These are phyloP conservation scores for Posidonia australis DNA, from an alignment of 106 monocot species.

Conservation along the genomic window DNA sequence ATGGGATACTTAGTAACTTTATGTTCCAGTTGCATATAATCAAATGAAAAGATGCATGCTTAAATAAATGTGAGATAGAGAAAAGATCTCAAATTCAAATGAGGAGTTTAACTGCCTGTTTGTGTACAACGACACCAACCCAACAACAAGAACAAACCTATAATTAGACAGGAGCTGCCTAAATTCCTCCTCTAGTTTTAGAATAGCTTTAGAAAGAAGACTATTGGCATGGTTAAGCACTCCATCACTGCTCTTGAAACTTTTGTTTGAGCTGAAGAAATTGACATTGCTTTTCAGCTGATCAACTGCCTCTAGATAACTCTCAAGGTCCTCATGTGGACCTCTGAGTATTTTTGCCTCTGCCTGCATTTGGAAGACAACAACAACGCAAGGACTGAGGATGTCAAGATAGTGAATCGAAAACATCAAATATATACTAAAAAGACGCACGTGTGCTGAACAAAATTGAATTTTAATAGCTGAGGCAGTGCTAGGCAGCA, in stretches of 20 bases:
- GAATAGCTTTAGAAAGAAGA: conserved; percentile 26
- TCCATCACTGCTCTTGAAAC: conserved; percentile 33
- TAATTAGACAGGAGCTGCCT: conserved; percentile 14
- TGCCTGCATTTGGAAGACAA: conserved; percentile 16
- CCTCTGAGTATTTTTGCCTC: conserved; percentile 37
- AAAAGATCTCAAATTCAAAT: too few species aligned
- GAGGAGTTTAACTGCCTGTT: too few species aligned
- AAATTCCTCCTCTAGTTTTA: conserved; percentile 42
- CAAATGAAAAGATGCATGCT: too few species aligned
- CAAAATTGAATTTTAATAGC: too few species aligned
- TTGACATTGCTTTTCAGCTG: conserved; percentile 28
- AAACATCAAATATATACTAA: too few species aligned
- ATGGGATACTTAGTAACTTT: too few species aligned
- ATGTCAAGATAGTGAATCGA: too few species aligned
- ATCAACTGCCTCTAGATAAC: conserved; percentile 37
- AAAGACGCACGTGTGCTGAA: too few species aligned
- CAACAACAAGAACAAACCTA: conserved; percentile 22
- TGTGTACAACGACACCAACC: too few species aligned
- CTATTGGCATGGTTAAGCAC: conserved; percentile 26
- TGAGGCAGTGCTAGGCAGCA: too few species aligned
- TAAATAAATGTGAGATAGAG: too few species aligned
- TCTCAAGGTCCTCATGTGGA: conserved; percentile 31
- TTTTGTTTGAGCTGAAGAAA: conserved; percentile 41
- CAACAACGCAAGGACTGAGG: not conserved
- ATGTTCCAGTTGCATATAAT: too few species aligned